phyloP scores from a whole-genome alignment of 129 eudicot species.

The Escallonia herrerae region DNA sequence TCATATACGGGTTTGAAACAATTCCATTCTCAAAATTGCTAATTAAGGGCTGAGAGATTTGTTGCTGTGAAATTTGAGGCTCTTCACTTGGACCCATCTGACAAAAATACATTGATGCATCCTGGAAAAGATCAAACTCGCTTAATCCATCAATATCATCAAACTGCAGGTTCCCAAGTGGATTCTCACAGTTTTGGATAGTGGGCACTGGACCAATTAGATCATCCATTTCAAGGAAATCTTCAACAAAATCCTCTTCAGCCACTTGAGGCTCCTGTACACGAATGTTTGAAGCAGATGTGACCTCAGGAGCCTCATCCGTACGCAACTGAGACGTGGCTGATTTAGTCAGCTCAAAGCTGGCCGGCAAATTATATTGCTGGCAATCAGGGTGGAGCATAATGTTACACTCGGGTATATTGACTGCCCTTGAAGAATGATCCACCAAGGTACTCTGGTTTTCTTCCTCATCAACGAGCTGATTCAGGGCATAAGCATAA shows the following conservation, averaged over 20 bases:
- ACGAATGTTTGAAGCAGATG: conserved; percentile 17
- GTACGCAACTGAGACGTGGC: conserved; percentile 24
- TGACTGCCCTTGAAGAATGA: conserved; percentile 14
- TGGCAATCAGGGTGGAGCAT: conserved; percentile 7
- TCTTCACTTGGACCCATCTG: conserved; percentile 13
- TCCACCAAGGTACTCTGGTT: conserved; percentile 18
- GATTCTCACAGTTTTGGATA: conserved; percentile 14
- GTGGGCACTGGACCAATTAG: conserved; percentile 41
- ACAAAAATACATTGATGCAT: conserved; percentile 19
- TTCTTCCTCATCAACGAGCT: conserved; percentile 27
- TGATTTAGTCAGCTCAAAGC: conserved; percentile 33
- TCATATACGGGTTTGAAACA: conserved; percentile 13
- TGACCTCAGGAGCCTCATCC: conserved; percentile 36
- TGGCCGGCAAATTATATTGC: conserved; percentile 22
- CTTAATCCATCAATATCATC: conserved; percentile 40
- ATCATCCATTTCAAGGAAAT: conserved; percentile 75
- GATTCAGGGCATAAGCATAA: conserved; percentile 8
- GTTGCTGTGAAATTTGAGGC: conserved; percentile 25
- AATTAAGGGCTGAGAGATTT: conserved; percentile 20
- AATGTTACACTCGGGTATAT: conserved; percentile 5
- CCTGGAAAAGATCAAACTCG: conserved; percentile 34
- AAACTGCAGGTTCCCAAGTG: conserved; percentile 18
- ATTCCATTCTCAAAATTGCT: conserved; percentile 20
- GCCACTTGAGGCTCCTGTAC: conserved; percentile 11
- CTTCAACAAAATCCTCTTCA: conserved; percentile 45